A percentile compares a stretch with the other conserved stretches of the same genome.
These are phyloP conservation scores for Fusarium napiforme DNA, from an alignment of 2,329 filamentous ascomycete species.

Conservation along the genomic window DNA sequence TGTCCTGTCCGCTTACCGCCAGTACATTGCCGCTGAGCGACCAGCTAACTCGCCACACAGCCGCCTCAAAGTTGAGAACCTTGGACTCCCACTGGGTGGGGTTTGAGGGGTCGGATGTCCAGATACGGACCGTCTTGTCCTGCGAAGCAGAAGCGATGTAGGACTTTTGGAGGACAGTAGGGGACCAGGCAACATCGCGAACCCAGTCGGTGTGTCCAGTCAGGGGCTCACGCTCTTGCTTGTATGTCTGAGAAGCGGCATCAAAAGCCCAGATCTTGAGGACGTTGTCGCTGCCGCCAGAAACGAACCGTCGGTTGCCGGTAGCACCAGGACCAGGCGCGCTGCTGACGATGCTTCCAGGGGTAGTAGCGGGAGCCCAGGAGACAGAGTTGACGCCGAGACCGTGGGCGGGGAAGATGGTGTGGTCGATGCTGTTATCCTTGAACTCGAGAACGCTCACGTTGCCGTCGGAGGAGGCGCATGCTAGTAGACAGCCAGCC, in stretches of 20 bases:
- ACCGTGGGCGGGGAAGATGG: constrained; percentile 90
- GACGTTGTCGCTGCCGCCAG: constrained; percentile 91
- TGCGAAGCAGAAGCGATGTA: constrained; percentile 97
- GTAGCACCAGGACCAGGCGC: constrained; percentile 68
- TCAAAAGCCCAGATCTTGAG: constrained; percentile 94
- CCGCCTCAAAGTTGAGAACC: constrained; percentile 85
- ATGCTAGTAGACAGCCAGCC: constrained; percentile 92
- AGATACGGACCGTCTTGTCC: constrained; percentile 97
- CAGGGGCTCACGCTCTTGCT: constrained; percentile 72
- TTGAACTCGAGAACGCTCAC: constrained; percentile 97
- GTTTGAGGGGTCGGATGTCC: constrained; percentile 77
- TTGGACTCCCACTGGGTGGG: constrained; percentile 85
- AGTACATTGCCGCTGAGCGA: constrained; percentile 96
- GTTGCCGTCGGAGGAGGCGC: constrained; percentile 92
- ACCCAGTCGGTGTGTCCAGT: constrained; percentile 95
- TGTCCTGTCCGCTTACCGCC: constrained; percentile 92
- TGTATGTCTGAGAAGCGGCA: constrained; percentile 68
- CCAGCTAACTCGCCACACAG: constrained; percentile 98
- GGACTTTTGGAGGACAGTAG: constrained; percentile 91
- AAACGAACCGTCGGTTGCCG: constrained; percentile 86
- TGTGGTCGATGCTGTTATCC: constrained; percentile 91
- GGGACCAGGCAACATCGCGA: constrained; percentile 95
- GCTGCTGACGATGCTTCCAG: constrained; percentile 85
- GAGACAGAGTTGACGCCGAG: constrained; percentile 95
- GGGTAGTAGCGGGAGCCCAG: constrained; percentile 88